Percentiles rank a stretch among this genome's conserved stretches.
phyloP scores from a whole-genome alignment of 345 rosid species.

The Salix suchowensis region DNA sequence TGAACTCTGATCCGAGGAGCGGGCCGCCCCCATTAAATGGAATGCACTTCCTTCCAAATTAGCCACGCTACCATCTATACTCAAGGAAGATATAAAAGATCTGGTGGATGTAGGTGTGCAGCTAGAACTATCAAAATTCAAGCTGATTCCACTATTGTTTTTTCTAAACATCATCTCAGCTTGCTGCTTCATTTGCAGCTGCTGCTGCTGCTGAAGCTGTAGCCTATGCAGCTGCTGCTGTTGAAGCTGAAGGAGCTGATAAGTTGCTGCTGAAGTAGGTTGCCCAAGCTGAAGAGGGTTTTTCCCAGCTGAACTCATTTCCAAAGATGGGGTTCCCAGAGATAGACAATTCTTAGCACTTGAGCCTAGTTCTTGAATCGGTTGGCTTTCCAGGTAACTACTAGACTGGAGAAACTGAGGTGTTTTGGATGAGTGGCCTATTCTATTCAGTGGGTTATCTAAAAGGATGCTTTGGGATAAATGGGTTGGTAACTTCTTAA shows the following conservation, averaged over 20 bases:
- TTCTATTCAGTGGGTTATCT: slow-evolving; percentile 40
- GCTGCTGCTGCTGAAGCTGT: slow-evolving; percentile 47
- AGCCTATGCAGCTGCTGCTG: slow-evolving; percentile 45
- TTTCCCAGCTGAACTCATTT: slow-evolving; percentile 52
- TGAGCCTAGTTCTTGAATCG: slow-evolving; percentile 47
- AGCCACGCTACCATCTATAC: slow-evolving; percentile 70
- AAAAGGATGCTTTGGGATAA: slow-evolving; percentile 51
- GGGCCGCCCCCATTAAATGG: slow-evolving; percentile 51
- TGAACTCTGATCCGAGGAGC: slow-evolving; percentile 59
- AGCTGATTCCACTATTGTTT: slow-evolving; percentile 53
- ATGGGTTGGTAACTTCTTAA: slow-evolving; percentile 48
- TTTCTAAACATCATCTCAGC: slow-evolving; percentile 71
- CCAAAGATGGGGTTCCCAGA: slow-evolving; percentile 48
- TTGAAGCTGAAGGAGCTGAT: slow-evolving; percentile 46
- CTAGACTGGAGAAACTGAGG: slow-evolving; percentile 40
- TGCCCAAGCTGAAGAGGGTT: slow-evolving; percentile 47
- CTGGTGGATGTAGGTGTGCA: slow-evolving; percentile 68
- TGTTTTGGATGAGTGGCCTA: slow-evolving; percentile 38
- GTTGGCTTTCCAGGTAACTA: slow-evolving; percentile 26
- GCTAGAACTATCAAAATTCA: slow-evolving; percentile 74
- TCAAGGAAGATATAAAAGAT: slow-evolving; percentile 71
- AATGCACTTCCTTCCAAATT: slow-evolving; percentile 53
- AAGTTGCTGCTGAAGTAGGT: slow-evolving; percentile 37
- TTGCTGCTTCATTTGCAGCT: slow-evolving; percentile 60
- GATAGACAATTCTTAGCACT: slow-evolving; percentile 44